Base-by-base conservation (phyloP, 257 asterid genomes). In the Plantago ovata region DNA sequence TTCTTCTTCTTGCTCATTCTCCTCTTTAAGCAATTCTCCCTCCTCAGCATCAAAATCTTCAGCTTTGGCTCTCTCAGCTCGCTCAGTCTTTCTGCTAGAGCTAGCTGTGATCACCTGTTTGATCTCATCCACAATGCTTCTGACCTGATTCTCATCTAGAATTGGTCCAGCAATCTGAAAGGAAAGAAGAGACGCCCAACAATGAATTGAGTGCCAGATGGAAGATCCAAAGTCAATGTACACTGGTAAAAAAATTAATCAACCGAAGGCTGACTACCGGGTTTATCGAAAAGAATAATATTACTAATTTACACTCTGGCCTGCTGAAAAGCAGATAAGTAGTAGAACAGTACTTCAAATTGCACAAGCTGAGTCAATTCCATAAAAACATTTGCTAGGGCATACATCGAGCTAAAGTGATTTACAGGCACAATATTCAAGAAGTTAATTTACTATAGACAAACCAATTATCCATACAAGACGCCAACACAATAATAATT, bases 41-140 rank as follows among this genome's bases (percentile, higher is more conserved):
- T 93, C 98, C 78, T 93, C 98, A 8, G 87, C 98, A 74, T 89
- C 98, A 69, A 93, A 93, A 74, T 93, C 98, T 78, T 93, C 98
- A 73, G 98, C 97, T 64, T 84, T 86, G 60, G 95, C 72, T 82
- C 98, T 80, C 76, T 93, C 97, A 40, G 87, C 82, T 57, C 97
- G 76, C 76, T 89, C 96, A 20, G 72, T 63, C 70, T 78, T 89
- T 69, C 98, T 84, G 72, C 94, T 82, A 38, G 97, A 89, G 82
- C 95, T 89, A 60, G 97, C 97, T 2, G 96, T 86, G 50, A 89
- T 82, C 55, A 84, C 98, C 73, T 62, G 89, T 69, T 93, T 93
- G 49, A 93, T 73, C 75, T 93, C 98, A 46, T 84, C 98, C 69
- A 89, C 98, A 39, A 93, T 75, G 75, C 94, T 89, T 74, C 83